Conservation (phyloP, 1,139 yeast genomes). For the Geotrichum carabidarum region DNA sequence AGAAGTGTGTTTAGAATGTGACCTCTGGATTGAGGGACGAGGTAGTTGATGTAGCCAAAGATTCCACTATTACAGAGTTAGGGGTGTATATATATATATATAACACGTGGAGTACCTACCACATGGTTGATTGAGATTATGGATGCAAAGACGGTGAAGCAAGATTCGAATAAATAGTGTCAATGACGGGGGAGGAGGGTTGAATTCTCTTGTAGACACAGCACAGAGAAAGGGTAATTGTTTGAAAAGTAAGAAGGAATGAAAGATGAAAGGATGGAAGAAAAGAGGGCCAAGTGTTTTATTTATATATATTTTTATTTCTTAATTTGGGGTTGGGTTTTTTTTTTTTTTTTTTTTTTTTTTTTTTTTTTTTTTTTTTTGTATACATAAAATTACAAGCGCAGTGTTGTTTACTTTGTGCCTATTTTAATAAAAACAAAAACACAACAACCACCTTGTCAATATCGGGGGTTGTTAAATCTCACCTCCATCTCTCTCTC, state of each 20-base stretch:
- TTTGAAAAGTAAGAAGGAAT: slow-evolving; percentile 25
- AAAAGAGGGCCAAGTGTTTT: slow-evolving; percentile 21
- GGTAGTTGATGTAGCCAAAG: slow-evolving; percentile 94
- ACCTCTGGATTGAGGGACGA: slow-evolving; percentile 87
- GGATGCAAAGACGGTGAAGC: not conserved
- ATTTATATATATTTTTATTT: too few species aligned
- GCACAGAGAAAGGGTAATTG: slow-evolving; percentile 24
- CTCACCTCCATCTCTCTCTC: too few species aligned
- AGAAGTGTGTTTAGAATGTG: slow-evolving; percentile 84
- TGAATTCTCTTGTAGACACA: too few species aligned
- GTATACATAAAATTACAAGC: too few species aligned
- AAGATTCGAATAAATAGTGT: slow-evolving; percentile 23
- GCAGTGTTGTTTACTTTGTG: too few species aligned
- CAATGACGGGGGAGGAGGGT: too few species aligned
- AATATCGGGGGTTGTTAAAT: too few species aligned
- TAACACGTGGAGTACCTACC: slow-evolving; percentile 13
- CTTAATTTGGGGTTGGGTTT: not conserved
- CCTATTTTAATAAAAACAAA: too few species aligned
- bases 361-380: not conserved
- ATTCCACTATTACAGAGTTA: slow-evolving; percentile 59
- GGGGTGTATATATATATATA: not conserved
- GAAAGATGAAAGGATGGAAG: slow-evolving; percentile 23
- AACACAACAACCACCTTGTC: too few species aligned
- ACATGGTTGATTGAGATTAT: slow-evolving; percentile 11
- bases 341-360: not conserved